These are phyloP conservation scores for Penicillium longicatenatum DNA, from an alignment of 495 filamentous ascomycete genomes.

Conservation along the genomic window DNA sequence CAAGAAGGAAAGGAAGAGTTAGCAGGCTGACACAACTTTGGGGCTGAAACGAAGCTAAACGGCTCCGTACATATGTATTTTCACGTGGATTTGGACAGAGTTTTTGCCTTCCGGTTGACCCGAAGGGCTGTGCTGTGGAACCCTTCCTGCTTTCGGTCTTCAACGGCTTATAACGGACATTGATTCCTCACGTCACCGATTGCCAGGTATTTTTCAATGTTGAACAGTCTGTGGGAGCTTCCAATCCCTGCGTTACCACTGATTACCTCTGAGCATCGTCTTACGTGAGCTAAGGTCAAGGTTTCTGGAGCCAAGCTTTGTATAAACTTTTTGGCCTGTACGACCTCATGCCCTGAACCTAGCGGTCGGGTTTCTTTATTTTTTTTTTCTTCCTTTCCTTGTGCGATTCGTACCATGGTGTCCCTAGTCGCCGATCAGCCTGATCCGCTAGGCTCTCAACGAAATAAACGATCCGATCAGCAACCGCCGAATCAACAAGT, in stretches of 20 bases:
- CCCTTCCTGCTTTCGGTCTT: conserved; percentile 20
- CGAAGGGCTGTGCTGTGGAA: conserved; percentile 44
- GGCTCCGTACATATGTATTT: background rate
- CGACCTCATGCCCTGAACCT: conserved; percentile 6
- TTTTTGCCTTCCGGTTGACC: conserved; percentile 28
- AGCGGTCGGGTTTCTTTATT: background rate
- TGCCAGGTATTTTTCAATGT: background rate
- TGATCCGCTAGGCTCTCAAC: conserved; percentile 1
- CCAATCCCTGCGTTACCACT: too few species aligned
- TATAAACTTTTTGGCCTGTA: background rate
- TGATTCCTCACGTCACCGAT: background rate
- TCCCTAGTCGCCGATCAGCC: conserved; percentile 11
- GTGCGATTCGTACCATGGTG: conserved; percentile 8
- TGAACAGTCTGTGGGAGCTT: background rate
- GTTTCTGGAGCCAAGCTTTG: background rate
- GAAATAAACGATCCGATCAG: background rate
- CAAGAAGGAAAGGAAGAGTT: background rate
- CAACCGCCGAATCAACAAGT: conserved; percentile 10
- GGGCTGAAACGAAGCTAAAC: background rate
- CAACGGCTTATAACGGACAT: conserved; percentile 4
- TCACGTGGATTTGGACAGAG: conserved; percentile 5
- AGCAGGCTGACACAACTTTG: background rate
- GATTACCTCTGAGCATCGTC: background rate
- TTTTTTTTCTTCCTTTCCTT: background rate
- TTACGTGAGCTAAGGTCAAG: background rate